Evolutionary conservation across 805 yeast genomes (phyloP).

Genomic region (Cephaloascus albidus): DNA sequence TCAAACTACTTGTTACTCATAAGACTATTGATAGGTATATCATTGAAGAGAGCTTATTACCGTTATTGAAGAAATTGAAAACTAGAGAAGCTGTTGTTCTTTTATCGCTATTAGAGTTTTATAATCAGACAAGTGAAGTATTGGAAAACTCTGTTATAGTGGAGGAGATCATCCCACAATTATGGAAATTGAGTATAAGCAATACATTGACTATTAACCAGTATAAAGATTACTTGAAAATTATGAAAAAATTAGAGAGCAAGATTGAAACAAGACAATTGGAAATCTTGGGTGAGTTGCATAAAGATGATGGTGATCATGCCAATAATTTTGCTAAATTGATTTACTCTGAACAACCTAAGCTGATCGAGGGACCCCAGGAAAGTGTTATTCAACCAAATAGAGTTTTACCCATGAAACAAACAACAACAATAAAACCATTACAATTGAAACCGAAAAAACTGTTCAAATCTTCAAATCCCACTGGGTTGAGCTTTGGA

Average conservation of each 20-base stretch:
- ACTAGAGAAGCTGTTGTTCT: slow-evolving; percentile 66
- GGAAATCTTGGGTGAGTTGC: slow-evolving; percentile 15
- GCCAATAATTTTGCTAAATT: slow-evolving; percentile 9
- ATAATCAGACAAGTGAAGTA: slow-evolving; percentile 20
- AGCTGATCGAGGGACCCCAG: not conserved
- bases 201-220: slow-evolving; percentile 29
- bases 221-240: slow-evolving; percentile 26
- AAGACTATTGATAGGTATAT: slow-evolving; percentile 63
- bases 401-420: not conserved
- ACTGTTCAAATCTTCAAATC: too few species aligned
- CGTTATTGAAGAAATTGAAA: slow-evolving; percentile 65
- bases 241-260: slow-evolving; percentile 29
- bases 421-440: not conserved
- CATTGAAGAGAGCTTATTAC: slow-evolving; percentile 72
- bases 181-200: slow-evolving; percentile 41
- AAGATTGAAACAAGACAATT: slow-evolving; percentile 35
- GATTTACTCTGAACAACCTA: slow-evolving; percentile 5
- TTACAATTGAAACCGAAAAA: not conserved
- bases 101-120: slow-evolving; percentile 34
- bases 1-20: slow-evolving; percentile 44
- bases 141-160: slow-evolving; percentile 42
- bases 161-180: slow-evolving; percentile 43
- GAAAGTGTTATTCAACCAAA: slow-evolving; percentile 1
- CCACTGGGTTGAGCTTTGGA: not conserved
- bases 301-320: slow-evolving; percentile 11